Evolutionary conservation across 2,329 filamentous ascomycete genomes (phyloP), one percentile per base, ranked within the genome.

Genomic region (Fusarium cicatricum): DNA sequence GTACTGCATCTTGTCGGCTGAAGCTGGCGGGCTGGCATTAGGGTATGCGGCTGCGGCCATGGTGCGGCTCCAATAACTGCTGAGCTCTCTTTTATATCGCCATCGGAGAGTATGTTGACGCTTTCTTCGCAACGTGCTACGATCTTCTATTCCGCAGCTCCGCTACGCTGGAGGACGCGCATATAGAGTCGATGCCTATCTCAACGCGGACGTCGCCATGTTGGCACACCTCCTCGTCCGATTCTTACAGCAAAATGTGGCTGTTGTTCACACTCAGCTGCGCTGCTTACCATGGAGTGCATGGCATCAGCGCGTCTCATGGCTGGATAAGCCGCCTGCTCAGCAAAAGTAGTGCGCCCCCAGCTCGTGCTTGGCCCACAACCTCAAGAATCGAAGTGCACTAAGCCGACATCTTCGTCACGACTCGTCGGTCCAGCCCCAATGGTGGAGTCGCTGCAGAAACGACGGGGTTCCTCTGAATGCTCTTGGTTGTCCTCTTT

Each of bases 361-460:
- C 36, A 52, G 37, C 28, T 49, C 15, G 37, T 33, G 19, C 32
- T 15, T 31, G 16, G 21, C 40, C 41, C 40, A 29, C 33, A 29
- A 50, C 43, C 48, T 29, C 47, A 40, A 38, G 21, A n/a, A 43
- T 46, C 47, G 49, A 51, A 65, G 53, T 23, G 31, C 60, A 53
- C 65, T 66, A 66, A 50, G 54, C 56, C 54, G 48, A 52, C 56
- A 54, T 56, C 45, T 57, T 50, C 40, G 40, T 54, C 52, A 61
- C 39, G 52, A 51, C 60, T 58, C 47, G 51, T 61, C 42, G 34
- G 48, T 60, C 60, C 33, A 47, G 52, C 51, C 51, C 52, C 51
- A 32, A 29, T 47, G 55, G 59, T 61, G 61, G 64, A 61, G 61
- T 43, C 38, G 42, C 38, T 40, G 31, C 46, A 55, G 41, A 52